A percentile compares a stretch with the other conserved stretches of the same genome.
Evolutionary conservation across 129 eudicot genomes (phyloP).

Genomic region (Artemisia tridentata): DNA sequence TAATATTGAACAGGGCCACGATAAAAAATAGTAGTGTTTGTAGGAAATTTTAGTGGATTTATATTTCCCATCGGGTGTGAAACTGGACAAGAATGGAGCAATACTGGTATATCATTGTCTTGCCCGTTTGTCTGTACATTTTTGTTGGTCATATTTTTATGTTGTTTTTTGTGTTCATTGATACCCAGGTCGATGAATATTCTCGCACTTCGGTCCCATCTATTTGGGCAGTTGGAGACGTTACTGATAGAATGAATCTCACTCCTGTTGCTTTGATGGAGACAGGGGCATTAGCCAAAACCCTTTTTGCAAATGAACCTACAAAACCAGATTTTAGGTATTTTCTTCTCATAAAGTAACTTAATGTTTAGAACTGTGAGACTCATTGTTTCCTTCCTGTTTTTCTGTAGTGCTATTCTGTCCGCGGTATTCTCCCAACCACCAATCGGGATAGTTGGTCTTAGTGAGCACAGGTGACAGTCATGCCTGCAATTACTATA

Average conservation of each 20-base stretch:
- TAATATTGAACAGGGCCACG: too few species aligned
- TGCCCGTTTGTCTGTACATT: too few species aligned
- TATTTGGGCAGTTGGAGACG: constrained; percentile 99
- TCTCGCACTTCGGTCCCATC: constrained; percentile 92
- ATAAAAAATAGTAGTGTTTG: too few species aligned
- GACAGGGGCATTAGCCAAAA: too few species aligned
- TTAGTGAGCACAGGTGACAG: constrained; percentile 86
- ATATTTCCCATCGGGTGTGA: too few species aligned
- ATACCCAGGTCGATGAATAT: constrained; percentile 91
- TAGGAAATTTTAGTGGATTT: too few species aligned
- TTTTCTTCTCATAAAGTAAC: background rate
- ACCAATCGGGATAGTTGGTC: constrained; percentile 90
- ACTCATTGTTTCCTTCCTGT: constrained; percentile 18
- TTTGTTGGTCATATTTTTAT: too few species aligned
- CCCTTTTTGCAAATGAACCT: too few species aligned
- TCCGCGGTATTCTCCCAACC: constrained; percentile 98
- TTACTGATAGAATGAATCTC: constrained; percentile 88
- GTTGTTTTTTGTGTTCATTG: too few species aligned
- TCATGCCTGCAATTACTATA: constrained; percentile 17
- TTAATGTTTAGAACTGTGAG: background rate
- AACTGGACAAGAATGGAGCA: too few species aligned
- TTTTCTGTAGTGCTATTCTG: constrained; percentile 64
- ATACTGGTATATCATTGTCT: too few species aligned
- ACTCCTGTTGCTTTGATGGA: constrained; percentile 76
- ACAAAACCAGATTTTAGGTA: constrained; percentile 43